These are phyloP conservation scores for Metschnikowia koreensis DNA, from an alignment of 805 yeast species.

Conservation along the genomic window DNA sequence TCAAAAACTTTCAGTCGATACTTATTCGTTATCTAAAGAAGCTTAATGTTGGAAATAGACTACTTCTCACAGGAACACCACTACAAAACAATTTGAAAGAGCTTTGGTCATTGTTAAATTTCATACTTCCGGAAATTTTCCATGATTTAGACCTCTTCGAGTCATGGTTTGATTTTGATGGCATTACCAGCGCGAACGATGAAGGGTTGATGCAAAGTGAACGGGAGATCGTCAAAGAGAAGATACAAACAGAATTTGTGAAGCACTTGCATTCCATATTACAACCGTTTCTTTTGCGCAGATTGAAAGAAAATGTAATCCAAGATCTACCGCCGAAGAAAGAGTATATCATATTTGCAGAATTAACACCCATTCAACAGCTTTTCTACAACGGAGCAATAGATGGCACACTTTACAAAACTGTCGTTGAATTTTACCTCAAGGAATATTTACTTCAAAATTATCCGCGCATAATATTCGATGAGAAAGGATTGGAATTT, in stretches of 20 bases:
- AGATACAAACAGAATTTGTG: constrained; percentile 51
- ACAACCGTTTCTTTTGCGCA: constrained; percentile 81
- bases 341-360: constrained; percentile 78
- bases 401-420: constrained; percentile 40
- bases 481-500: constrained; percentile 18
- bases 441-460: constrained; percentile 52
- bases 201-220: constrained; percentile 35
- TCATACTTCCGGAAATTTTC: constrained; percentile 89
- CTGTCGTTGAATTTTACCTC: constrained; percentile 47
- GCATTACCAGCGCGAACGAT: constrained; percentile 27
- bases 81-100: constrained; percentile 88
- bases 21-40: constrained; percentile 70
- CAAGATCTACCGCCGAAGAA: constrained; percentile 79
- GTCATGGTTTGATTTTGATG: constrained; percentile 88
- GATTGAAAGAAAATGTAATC: constrained; percentile 72
- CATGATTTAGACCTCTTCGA: constrained; percentile 87
- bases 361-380: constrained; percentile 61
- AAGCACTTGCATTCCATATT: constrained; percentile 81
- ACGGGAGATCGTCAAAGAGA: constrained; percentile 56
- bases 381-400: constrained; percentile 58
- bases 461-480: constrained; percentile 19
- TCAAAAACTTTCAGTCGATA: constrained; percentile 79
- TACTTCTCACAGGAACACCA: constrained; percentile 94
- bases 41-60: constrained; percentile 65
- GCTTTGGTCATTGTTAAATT: constrained; percentile 88